These are phyloP conservation scores for Stenocarpella maydis DNA, from an alignment of 2,329 filamentous ascomycete genomes.

Conservation along the genomic window DNA sequence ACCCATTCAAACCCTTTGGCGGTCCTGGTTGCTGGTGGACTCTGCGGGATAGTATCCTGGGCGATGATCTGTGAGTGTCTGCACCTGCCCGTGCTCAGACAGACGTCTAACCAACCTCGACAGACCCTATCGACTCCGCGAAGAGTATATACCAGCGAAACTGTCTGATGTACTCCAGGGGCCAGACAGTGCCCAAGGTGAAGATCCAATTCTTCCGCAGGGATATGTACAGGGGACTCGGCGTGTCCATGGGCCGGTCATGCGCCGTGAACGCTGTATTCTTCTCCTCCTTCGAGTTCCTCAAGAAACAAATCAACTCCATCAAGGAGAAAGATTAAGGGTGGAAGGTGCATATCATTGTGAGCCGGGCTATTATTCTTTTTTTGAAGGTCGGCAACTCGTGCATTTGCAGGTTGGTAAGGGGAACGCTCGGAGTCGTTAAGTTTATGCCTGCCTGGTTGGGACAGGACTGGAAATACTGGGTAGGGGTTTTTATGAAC, in stretches of 20 bases:
- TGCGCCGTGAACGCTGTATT: slow-evolving; percentile 88
- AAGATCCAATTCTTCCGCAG: slow-evolving; percentile 81
- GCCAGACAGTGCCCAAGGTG: slow-evolving; percentile 70
- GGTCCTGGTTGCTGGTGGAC: slow-evolving; percentile 78
- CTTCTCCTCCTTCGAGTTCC: slow-evolving; percentile 86
- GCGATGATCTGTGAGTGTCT: slow-evolving; percentile 71
- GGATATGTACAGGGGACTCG: slow-evolving; percentile 83
- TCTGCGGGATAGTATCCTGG: slow-evolving; percentile 87
- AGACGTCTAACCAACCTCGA: neutral
- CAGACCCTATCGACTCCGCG: slow-evolving; percentile 79
- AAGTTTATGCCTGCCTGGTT: neutral
- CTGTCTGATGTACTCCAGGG: slow-evolving; percentile 73
- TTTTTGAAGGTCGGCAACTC: neutral
- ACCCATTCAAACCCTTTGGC: slow-evolving; percentile 82
- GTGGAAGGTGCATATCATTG: neutral
- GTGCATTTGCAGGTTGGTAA: slow-evolving; percentile 7
- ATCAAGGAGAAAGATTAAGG: slow-evolving; percentile 53
- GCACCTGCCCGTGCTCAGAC: neutral
- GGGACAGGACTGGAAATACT: slow-evolving; percentile 13
- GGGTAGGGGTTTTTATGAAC: slow-evolving; percentile 10
- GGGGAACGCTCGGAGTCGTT: slow-evolving; percentile 22
- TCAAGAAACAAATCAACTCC: slow-evolving; percentile 73
- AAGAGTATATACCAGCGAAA: slow-evolving; percentile 89
- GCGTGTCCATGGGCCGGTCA: slow-evolving; percentile 83
- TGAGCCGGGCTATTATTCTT: neutral